Evolutionary conservation across 2,329 filamentous ascomycete genomes (phyloP).

Genomic region (Clarireedia monteithiana): DNA sequence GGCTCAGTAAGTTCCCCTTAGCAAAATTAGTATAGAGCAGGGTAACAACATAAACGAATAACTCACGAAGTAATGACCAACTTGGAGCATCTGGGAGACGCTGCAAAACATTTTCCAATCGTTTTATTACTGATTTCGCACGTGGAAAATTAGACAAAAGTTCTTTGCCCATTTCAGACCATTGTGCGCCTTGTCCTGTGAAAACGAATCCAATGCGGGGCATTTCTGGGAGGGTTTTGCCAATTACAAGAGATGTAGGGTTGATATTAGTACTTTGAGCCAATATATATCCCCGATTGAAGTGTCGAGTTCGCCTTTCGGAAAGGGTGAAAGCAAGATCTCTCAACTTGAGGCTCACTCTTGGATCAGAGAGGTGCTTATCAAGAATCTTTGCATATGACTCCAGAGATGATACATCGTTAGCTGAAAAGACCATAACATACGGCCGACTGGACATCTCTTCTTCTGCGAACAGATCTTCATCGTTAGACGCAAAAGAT

Average conservation of each 20-base stretch:
- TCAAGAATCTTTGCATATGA: not conserved
- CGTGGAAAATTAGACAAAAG: conserved; percentile 3
- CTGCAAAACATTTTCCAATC: not conserved
- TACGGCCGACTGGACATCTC: not conserved
- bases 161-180: conserved; percentile 19
- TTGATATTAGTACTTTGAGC: not conserved
- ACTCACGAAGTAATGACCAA: conserved; percentile 1
- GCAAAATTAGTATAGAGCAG: no score
- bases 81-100: not conserved
- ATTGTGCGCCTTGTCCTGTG: conserved; percentile 24
- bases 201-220: conserved; percentile 14
- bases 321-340: conserved; percentile 24
- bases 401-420: conserved; percentile 6
- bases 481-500: not conserved
- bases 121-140: not conserved
- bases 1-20: not conserved
- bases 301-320: conserved; percentile 15
- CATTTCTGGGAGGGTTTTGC: not conserved
- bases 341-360: not conserved
- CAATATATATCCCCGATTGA: not conserved
- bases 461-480: not conserved
- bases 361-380: conserved; percentile 7
- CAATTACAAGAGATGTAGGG: not conserved
- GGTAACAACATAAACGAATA: no score
- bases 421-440: conserved; percentile 7